These are phyloP conservation scores for Bauhinia variegata DNA, from an alignment of 306 rosid species.

Conservation along the genomic window DNA sequence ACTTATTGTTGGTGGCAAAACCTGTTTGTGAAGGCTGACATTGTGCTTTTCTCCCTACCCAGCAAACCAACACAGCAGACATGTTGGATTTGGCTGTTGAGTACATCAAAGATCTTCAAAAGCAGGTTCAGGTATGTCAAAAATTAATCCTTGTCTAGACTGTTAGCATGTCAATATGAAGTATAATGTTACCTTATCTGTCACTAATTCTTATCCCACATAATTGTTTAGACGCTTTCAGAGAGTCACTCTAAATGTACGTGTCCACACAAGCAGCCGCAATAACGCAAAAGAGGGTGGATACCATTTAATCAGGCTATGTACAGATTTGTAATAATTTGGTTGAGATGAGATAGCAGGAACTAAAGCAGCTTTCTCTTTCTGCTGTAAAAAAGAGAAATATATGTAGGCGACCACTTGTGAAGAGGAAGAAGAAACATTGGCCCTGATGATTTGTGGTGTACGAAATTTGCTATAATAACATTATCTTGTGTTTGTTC, in stretches of 20 bases:
- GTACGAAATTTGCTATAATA: constrained; percentile 39
- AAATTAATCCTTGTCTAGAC: constrained; percentile 4
- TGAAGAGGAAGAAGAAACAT: constrained; percentile 4
- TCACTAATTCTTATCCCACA: neutral
- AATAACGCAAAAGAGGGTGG: constrained; percentile 37
- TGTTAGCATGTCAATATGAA: neutral
- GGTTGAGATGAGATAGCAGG: constrained; percentile 33
- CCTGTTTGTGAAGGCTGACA: constrained; percentile 6
- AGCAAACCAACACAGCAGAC: constrained; percentile 98
- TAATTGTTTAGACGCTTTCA: constrained; percentile 63
- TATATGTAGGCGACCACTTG: constrained; percentile 28
- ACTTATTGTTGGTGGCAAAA: neutral
- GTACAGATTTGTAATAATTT: constrained; percentile 59
- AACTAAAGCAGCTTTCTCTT: constrained; percentile 34
- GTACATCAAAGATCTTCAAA: constrained; percentile 86
- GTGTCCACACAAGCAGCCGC: constrained; percentile 61
- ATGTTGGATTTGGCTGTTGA: constrained; percentile 96
- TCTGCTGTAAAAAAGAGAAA: constrained; percentile 34
- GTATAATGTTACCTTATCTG: neutral
- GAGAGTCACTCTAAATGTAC: constrained; percentile 72
- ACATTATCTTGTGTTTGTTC: constrained; percentile 6
- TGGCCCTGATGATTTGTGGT: constrained; percentile 28
- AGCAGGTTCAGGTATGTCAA: constrained; percentile 67
- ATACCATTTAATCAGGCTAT: constrained; percentile 32
- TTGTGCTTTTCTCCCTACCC: constrained; percentile 28